These are phyloP conservation scores for Trypanosoma scelopori DNA, from an alignment of 208 protist species.

Conservation along the genomic window DNA sequence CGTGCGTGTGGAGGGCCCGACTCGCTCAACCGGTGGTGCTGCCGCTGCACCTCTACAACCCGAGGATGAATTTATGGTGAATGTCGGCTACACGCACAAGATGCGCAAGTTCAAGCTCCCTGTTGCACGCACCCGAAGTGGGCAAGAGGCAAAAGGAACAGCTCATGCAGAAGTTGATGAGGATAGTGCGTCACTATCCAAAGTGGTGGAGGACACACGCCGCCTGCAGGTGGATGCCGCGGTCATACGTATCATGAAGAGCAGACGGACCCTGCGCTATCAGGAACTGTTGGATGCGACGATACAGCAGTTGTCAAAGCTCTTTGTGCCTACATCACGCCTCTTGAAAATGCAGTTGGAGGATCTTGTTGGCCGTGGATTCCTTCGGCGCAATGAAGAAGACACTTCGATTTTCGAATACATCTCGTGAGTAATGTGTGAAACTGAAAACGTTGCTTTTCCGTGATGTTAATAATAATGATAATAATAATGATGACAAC, in stretches of 20 bases:
- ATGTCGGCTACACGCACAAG: constrained; percentile 51
- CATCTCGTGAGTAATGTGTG: constrained; percentile 35
- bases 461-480: neutral
- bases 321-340: constrained; percentile 49
- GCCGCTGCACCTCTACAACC: constrained; percentile 23
- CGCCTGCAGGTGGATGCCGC: constrained; percentile 56
- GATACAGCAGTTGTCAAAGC: constrained; percentile 46
- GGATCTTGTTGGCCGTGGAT: constrained; percentile 66
- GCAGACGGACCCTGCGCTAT: constrained; percentile 42
- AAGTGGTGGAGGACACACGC: constrained; percentile 30
- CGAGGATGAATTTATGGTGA: constrained; percentile 48
- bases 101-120: constrained; percentile 57
- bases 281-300: constrained; percentile 53
- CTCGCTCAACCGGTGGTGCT: neutral
- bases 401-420: constrained; percentile 54
- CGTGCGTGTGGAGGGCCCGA: constrained; percentile 5
- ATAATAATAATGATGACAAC: no score
- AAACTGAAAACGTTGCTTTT: neutral
- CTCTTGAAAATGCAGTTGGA: constrained; percentile 66
- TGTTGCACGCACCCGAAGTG: constrained; percentile 13
- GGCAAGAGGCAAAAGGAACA: neutral
- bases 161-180: neutral
- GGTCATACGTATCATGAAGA: constrained; percentile 74
- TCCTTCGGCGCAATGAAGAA: constrained; percentile 44
- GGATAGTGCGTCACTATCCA: neutral